These are phyloP conservation scores for Cairneyella variabilis DNA, from an alignment of 495 filamentous ascomycete genomes.

Conservation along the genomic window DNA sequence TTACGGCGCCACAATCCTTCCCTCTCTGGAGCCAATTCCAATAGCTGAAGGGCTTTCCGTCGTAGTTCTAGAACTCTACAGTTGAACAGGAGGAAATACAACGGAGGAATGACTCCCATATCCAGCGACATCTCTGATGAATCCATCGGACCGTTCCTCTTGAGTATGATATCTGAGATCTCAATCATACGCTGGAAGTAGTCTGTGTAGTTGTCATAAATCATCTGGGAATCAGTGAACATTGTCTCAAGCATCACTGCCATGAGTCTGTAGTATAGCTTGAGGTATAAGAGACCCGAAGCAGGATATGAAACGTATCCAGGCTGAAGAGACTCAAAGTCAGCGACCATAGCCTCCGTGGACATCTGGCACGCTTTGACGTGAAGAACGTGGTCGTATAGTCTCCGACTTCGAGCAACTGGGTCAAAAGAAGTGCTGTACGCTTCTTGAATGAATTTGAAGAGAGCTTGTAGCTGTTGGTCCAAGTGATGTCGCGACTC, in stretches of 20 bases:
- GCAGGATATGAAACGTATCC: neutral
- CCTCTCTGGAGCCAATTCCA: conserved; percentile 4
- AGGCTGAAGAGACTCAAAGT: neutral
- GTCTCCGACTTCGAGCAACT: neutral
- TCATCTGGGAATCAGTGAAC: conserved; percentile 2
- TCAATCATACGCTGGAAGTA: neutral
- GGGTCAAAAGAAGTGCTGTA: neutral
- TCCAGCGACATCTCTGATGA: conserved; percentile 5
- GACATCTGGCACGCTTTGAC: neutral
- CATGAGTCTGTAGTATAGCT: neutral
- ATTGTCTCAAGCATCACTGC: conserved; percentile 2
- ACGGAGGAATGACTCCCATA: conserved; percentile 5
- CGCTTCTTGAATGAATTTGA: neutral
- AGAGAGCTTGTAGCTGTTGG: neutral
- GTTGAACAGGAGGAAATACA: conserved; percentile 7
- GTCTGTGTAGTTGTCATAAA: neutral
- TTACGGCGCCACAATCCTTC: conserved; percentile 14
- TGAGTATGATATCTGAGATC: neutral
- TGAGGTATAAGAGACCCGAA: neutral
- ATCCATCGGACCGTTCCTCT: neutral
- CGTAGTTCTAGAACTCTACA: conserved; percentile 10
- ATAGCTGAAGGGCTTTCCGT: neutral
- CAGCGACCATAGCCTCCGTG: neutral
- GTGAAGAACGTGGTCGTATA: too few relatives aligned
- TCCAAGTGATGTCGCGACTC: conserved; percentile 1